These are phyloP conservation scores for Colletotrichum sp. DNA, from an alignment of 2,329 filamentous ascomycete genomes.

Conservation along the genomic window DNA sequence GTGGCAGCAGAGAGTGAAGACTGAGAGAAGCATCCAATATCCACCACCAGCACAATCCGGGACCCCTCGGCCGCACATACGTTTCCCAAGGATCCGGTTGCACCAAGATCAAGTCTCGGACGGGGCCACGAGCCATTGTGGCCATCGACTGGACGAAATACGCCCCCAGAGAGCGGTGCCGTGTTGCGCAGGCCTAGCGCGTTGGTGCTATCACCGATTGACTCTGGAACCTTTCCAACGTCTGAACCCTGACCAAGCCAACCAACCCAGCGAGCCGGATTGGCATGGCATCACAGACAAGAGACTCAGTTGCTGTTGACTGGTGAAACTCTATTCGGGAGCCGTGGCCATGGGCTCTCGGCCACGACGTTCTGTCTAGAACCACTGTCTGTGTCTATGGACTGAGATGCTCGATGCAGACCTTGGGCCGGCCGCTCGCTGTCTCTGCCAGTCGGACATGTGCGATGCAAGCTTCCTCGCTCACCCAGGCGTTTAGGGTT, in stretches of 20 bases:
- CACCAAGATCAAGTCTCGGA: conserved; percentile 9
- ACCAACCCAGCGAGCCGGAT: conserved; percentile 11
- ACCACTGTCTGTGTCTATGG: background rate
- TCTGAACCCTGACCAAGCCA: conserved; percentile 6
- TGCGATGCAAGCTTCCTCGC: conserved; percentile 8
- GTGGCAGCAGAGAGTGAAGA: conserved; percentile 3
- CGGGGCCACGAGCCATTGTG: background rate
- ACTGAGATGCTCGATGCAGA: background rate
- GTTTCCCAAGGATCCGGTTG: conserved; percentile 18
- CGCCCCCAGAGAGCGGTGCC: background rate
- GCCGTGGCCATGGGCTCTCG: background rate
- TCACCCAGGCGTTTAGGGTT: background rate
- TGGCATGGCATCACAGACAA: conserved; percentile 16
- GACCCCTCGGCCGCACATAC: background rate
- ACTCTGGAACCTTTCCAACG: conserved; percentile 15
- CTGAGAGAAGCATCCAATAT: background rate
- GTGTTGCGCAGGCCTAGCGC: conserved; percentile 1
- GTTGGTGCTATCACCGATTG: background rate
- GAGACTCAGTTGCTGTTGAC: background rate
- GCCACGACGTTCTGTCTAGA: background rate
- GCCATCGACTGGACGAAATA: conserved; percentile 9
- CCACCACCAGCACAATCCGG: background rate
- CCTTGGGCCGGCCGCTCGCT: background rate
- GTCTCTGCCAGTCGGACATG: conserved; percentile 4
- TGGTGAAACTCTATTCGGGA: conserved; percentile 3